Conservation (phyloP, 2,329 filamentous ascomycete species). For the Berkeleyomyces basicola region DNA sequence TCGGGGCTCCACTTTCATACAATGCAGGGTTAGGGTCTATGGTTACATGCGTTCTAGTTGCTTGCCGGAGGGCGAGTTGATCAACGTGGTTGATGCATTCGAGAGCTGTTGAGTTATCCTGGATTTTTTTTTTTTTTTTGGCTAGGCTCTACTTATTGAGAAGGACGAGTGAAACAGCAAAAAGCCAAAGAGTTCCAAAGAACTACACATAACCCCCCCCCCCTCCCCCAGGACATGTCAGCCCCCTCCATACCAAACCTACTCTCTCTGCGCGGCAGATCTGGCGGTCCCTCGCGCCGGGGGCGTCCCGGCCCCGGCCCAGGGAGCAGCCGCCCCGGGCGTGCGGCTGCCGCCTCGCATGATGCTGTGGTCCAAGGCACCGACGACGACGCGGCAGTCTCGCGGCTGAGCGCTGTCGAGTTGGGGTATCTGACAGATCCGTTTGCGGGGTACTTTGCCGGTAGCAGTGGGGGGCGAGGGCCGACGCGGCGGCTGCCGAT, state of each 20-base stretch:
- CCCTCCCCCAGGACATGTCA: constrained; percentile 34
- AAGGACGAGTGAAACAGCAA: neutral
- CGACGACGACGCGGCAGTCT: constrained; percentile 80
- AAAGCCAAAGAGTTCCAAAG: too few species aligned
- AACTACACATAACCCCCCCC: too few species aligned
- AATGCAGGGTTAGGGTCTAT: neutral
- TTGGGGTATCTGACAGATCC: constrained; percentile 71
- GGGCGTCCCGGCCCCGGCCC: constrained; percentile 27
- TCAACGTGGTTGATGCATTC: too few species aligned
- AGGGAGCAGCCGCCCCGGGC: constrained; percentile 20
- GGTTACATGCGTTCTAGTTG: neutral
- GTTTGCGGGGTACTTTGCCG: constrained; percentile 56
- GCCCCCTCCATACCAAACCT: constrained; percentile 67
- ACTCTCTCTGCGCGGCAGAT: constrained; percentile 33
- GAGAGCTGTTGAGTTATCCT: neutral
- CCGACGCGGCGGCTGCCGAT: constrained; percentile 59
- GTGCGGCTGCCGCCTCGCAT: constrained; percentile 27
- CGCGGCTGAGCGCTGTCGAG: constrained; percentile 73
- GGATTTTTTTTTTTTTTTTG: neutral
- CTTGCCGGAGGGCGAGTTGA: too few species aligned
- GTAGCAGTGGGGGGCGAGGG: constrained; percentile 23
- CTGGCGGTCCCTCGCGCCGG: constrained; percentile 16
- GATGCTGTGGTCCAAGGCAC: constrained; percentile 75
- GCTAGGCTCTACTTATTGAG: neutral
- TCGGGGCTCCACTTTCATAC: neutral